Evolutionary conservation across 164 flowering plant genomes (phyloP).

Genomic region (Macadamia tetraphylla): DNA sequence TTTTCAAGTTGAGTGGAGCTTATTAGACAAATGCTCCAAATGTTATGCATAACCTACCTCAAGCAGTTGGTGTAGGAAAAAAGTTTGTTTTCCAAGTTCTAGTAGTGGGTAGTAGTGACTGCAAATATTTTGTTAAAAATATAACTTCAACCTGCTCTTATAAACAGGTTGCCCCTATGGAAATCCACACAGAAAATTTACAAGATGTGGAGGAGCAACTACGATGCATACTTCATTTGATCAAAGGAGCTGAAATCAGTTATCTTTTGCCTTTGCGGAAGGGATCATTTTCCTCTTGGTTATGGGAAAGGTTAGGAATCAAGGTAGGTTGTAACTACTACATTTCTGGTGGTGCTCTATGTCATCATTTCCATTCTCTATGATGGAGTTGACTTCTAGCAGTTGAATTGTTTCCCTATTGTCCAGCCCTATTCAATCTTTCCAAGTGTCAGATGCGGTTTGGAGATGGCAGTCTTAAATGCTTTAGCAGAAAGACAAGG

Average conservation of each 20-base stretch:
- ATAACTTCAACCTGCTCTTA: background rate
- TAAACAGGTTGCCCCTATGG: constrained; percentile 86
- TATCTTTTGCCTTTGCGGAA: constrained; percentile 47
- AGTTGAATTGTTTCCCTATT: constrained; percentile 6
- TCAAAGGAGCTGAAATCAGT: constrained; percentile 50
- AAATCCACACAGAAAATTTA: constrained; percentile 55
- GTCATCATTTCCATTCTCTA: background rate
- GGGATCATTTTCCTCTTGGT: constrained; percentile 83
- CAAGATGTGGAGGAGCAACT: constrained; percentile 81
- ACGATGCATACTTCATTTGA: constrained; percentile 52
- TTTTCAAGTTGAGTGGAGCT: too few relatives aligned
- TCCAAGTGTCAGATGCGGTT: constrained; percentile 93
- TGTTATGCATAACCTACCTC: too few relatives aligned
- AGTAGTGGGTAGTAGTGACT: too few relatives aligned
- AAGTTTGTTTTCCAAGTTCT: too few relatives aligned
- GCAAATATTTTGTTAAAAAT: too few relatives aligned
- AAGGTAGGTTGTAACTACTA: constrained; percentile 31
- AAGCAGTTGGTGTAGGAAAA: too few relatives aligned
- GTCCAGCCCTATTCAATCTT: constrained; percentile 61
- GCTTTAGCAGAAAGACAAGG: constrained; percentile 63
- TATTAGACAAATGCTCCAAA: too few relatives aligned
- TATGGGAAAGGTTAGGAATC: constrained; percentile 61
- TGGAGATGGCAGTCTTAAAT: constrained; percentile 92
- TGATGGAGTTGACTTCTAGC: background rate
- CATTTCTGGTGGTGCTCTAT: background rate